These are phyloP conservation scores for Backusella morwellensis DNA, from an alignment of 192 early-diverging fungal species.

Conservation along the genomic window DNA sequence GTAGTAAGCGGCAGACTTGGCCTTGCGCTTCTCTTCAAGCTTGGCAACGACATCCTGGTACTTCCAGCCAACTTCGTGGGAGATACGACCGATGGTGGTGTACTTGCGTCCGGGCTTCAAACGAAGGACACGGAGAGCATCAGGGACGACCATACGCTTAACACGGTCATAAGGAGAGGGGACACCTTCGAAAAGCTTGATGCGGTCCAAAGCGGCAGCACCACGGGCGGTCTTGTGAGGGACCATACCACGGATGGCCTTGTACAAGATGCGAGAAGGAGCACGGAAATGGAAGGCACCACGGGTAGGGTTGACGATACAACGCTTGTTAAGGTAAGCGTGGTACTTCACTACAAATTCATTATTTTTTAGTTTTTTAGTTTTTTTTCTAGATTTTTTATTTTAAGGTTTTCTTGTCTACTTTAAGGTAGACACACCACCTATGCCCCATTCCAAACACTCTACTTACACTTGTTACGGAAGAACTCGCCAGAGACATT, in stretches of 20 bases:
- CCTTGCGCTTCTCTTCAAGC: slow-evolving; percentile 99
- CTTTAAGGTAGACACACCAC: background rate
- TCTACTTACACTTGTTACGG: slow-evolving; percentile 94
- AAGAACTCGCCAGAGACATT: slow-evolving; percentile 98
- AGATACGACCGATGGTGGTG: slow-evolving; percentile 91
- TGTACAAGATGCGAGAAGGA: slow-evolving; percentile 96
- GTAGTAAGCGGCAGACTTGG: slow-evolving; percentile 89
- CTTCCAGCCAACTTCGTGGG: slow-evolving; percentile 98
- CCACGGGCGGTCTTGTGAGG: slow-evolving; percentile 99
- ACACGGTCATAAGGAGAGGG: slow-evolving; percentile 95
- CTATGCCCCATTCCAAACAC: background rate
- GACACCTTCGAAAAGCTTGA: slow-evolving; percentile 99
- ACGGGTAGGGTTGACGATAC: slow-evolving; percentile 92
- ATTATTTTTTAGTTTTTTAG: background rate
- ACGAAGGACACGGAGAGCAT: slow-evolving; percentile 95
- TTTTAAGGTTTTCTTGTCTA: background rate
- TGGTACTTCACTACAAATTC: slow-evolving; percentile 81
- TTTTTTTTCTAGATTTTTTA: background rate
- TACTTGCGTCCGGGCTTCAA: slow-evolving; percentile 98
- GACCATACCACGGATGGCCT: slow-evolving; percentile 97
- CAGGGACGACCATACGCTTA: slow-evolving; percentile 98
- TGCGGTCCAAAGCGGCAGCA: slow-evolving; percentile 92
- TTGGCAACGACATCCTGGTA: slow-evolving; percentile 96
- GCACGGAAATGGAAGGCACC: slow-evolving; percentile 99
- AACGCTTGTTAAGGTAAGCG: slow-evolving; percentile 97